Conservation (phyloP, 176 grass and related monocot species). For the Aegilops speltoides region DNA sequence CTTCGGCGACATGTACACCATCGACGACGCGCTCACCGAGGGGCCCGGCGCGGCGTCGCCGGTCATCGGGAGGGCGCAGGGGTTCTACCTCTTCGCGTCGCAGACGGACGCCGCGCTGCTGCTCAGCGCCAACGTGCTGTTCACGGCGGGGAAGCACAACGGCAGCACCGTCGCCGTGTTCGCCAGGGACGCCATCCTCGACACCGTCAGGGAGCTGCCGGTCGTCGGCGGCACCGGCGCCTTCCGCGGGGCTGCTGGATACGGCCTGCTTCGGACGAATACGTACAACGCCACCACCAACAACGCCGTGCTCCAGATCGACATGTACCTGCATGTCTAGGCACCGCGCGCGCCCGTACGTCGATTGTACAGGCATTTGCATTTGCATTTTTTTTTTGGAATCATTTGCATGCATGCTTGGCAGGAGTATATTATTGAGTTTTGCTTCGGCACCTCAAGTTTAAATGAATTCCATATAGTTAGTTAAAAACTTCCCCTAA, state of each 20-base stretch:
- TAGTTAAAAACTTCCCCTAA: too few species aligned
- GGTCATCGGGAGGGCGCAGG: conserved; percentile 48
- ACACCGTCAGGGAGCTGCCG: conserved; percentile 45
- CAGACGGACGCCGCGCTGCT: conserved; percentile 26
- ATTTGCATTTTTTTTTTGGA: too few species aligned
- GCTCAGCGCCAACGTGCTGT: conserved; percentile 38
- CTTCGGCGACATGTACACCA: conserved; percentile 52
- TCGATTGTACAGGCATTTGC: too few species aligned
- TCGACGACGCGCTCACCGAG: conserved; percentile 64
- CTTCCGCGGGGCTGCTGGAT: conserved; percentile 40
- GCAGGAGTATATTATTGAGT: too few species aligned
- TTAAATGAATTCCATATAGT: too few species aligned
- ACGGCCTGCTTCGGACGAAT: conserved; percentile 42
- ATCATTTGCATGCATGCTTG: too few species aligned
- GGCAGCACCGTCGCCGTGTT: conserved; percentile 50
- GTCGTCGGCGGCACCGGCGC: conserved; percentile 50
- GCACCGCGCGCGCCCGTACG: background rate
- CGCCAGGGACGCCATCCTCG: conserved; percentile 38
- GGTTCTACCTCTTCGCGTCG: conserved; percentile 48
- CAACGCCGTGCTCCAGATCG: conserved; percentile 47
- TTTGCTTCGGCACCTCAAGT: too few species aligned
- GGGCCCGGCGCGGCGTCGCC: conserved; percentile 17
- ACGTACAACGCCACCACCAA: background rate
- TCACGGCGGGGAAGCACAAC: conserved; percentile 44
- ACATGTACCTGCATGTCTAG: conserved; percentile 40